These are phyloP conservation scores for Neurospora hispaniola DNA, from an alignment of 495 filamentous ascomycete species.

Conservation along the genomic window DNA sequence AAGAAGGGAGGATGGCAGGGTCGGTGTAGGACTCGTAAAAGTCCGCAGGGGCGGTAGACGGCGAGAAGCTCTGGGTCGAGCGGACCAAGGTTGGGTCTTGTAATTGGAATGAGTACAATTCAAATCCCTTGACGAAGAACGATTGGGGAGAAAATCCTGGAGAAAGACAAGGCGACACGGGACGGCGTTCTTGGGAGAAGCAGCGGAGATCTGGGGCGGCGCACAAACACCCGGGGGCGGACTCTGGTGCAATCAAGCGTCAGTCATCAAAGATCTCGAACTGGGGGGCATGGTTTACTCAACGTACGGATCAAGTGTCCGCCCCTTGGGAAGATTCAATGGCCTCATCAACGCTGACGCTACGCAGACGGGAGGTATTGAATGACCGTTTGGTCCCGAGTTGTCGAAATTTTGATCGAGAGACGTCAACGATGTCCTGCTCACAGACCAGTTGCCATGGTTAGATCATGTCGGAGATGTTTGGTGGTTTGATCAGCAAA, in stretches of 20 bases:
- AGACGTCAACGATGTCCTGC: neutral
- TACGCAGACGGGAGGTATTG: too few species aligned
- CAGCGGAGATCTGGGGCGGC: neutral
- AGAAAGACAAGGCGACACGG: neutral
- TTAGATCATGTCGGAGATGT: neutral
- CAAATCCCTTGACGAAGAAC: slow-evolving; percentile 48
- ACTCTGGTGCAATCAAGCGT: neutral
- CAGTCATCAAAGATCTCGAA: neutral
- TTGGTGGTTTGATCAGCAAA: neutral
- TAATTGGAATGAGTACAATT: slow-evolving; percentile 48
- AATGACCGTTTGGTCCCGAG: too few species aligned
- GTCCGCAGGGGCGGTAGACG: neutral
- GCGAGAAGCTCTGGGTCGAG: neutral
- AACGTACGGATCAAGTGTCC: neutral
- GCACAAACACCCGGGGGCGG: neutral
- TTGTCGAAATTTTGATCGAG: neutral
- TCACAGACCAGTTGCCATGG: neutral
- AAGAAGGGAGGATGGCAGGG: neutral
- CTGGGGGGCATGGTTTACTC: neutral
- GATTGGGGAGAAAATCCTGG: slow-evolving; percentile 44
- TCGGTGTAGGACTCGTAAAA: neutral
- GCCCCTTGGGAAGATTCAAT: neutral
- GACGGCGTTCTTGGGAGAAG: neutral
- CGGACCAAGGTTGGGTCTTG: slow-evolving; percentile 33
- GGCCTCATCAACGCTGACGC: neutral